Evolutionary conservation across 1,284 basidiomycete genomes (phyloP), one percentile per base, ranked within the genome.

Genomic region (Trichosporon inkin): DNA sequence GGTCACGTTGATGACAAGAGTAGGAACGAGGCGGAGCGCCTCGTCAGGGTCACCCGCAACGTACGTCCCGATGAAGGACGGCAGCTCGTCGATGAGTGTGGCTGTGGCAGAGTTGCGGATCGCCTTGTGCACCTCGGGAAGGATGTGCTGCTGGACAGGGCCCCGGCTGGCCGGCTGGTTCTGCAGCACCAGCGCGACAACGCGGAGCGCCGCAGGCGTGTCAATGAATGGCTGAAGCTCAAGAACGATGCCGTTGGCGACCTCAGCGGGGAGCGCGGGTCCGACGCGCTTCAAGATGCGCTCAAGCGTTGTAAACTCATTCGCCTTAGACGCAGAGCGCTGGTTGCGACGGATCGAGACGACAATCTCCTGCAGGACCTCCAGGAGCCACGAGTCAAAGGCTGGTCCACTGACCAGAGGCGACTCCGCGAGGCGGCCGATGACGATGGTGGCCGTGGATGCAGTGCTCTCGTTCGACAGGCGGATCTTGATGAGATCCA

Each of bases 31-130:
- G 74, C 92, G 88, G 1, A 85, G 84, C 57, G 84, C 82, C 77
- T 87, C 90, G 75, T 94, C 87, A 1, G 82, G 80, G 67, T 95
- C 90, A 0, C 90, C 89, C 60, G 84, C 81, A n/a, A 93, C 89
- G 32, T 93, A 84, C 0, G 86, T 84, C 0, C 81, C 82, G 72
- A 91, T 90, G 83, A 98, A 97, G 11, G 80, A 80, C 51, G 90
- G 82, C 8, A 96, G 79, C 0, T 89, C 84, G 41, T 97, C 92
- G 22, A 95, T 84, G 3, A 69, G 88, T 83, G 3, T 83, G 77
- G 38, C 87, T 85, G 53, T 90, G 84, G 17, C 92, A 80, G 89
- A 82, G 0, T 90, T 90, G 69, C 87, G 84, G 2, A 92, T 82
- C 40, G 92, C 84, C 52, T 72, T 74, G 74, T 90, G 88, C 41